Conservation (phyloP, 2,329 filamentous ascomycete genomes). For the Ciborinia camelliae region DNA sequence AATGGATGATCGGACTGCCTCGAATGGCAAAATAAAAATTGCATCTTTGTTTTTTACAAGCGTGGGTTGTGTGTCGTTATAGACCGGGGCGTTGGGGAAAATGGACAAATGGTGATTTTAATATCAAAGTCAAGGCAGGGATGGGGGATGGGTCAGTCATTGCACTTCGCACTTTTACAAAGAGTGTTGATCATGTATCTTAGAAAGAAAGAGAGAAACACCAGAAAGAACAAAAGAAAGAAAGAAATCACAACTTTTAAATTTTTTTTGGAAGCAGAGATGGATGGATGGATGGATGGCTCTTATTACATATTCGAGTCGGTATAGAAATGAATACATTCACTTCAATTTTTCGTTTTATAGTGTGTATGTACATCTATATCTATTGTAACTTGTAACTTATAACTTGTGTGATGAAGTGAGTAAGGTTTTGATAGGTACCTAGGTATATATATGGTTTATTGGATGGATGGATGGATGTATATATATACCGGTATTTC, state of each 20-base stretch:
- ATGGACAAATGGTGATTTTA: conserved; percentile 12
- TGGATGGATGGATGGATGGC: background rate
- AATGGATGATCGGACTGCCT: conserved; percentile 9
- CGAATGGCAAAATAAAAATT: conserved; percentile 10
- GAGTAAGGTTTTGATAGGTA: no score
- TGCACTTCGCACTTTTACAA: background rate
- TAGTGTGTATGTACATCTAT: no score
- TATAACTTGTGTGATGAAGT: no score
- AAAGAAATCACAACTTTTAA: background rate
- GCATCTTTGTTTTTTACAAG: conserved; percentile 23
- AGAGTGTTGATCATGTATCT: conserved; percentile 5
- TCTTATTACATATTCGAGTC: background rate
- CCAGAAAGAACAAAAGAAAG: background rate
- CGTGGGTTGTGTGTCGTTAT: conserved; percentile 21
- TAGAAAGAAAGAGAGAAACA: no score
- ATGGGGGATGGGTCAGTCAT: background rate
- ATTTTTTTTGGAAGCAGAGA: no score
- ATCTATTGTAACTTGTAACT: no score
- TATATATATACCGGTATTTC: no score
- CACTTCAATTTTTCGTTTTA: background rate
- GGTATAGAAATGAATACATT: background rate
- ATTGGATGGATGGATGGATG: no score
- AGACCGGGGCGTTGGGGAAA: conserved; percentile 24
- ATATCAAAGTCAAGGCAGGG: conserved; percentile 9
- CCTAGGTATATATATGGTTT: no score